Conservation (phyloP, 176 grass and related monocot genomes). For the Eragrostis nindensis region DNA sequence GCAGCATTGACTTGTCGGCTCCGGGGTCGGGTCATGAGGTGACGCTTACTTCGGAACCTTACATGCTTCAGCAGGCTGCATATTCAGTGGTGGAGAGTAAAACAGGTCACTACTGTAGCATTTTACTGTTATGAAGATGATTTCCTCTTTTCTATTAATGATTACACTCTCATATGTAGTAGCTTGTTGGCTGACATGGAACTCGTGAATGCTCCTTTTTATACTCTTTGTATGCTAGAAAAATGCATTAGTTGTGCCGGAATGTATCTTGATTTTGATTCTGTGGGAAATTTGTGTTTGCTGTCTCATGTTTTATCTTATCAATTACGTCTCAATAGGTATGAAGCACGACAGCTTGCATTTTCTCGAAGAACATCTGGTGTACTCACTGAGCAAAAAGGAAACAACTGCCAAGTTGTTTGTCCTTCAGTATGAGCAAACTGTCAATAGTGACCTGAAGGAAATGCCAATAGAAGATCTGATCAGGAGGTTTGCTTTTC, state of each 20-base stretch:
- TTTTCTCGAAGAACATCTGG: constrained; percentile 46
- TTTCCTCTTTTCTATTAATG: not conserved
- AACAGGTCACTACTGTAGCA: constrained; percentile 53
- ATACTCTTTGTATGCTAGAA: constrained; percentile 4
- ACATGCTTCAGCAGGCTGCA: constrained; percentile 48
- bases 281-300: not conserved
- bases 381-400: constrained; percentile 59
- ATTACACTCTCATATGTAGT: too few relatives aligned
- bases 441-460: constrained; percentile 11
- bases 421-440: constrained; percentile 46
- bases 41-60: not conserved
- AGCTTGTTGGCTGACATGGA: too few relatives aligned
- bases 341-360: constrained; percentile 32
- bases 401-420: constrained; percentile 53
- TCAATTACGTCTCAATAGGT: constrained; percentile 38
- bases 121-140: not conserved
- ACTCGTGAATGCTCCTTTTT: constrained; percentile 1
- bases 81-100: constrained; percentile 56
- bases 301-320: not conserved
- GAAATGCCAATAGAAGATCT: constrained; percentile 54
- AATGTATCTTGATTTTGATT: constrained; percentile 20
- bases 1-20: not conserved
- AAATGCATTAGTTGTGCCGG: not conserved
- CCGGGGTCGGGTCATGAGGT: not conserved
- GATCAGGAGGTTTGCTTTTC: constrained; percentile 52